These are phyloP conservation scores for Penicillium hordei DNA, from an alignment of 2,329 filamentous ascomycete species.

Conservation along the genomic window DNA sequence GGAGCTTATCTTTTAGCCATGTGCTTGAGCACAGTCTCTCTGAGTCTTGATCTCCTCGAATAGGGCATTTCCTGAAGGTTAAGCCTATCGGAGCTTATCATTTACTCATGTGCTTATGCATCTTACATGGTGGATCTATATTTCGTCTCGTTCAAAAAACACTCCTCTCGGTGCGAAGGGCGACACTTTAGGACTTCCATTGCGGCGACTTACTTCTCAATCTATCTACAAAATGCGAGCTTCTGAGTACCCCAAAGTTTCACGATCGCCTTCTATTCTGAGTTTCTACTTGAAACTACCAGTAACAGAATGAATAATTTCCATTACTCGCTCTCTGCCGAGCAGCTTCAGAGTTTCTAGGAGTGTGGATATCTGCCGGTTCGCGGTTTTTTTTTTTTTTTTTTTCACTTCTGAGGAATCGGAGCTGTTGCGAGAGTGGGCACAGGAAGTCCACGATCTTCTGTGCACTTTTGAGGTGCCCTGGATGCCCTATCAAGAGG, in stretches of 20 bases:
- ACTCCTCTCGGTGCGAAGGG: constrained; percentile 15
- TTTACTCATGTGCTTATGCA: background rate
- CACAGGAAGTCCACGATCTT: no score
- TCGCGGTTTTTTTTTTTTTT: no score
- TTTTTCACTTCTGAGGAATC: no score
- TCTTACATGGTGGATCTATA: no score
- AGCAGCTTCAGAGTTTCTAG: no score
- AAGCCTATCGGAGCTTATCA: background rate
- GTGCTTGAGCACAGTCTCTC: background rate
- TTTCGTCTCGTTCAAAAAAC: background rate
- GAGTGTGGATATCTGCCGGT: no score
- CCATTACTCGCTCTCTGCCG: background rate
- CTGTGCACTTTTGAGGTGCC: no score
- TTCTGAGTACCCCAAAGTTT: background rate
- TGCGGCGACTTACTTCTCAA: background rate
- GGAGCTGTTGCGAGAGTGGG: no score
- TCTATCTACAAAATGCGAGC: background rate
- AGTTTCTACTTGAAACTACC: background rate
- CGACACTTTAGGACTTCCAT: background rate
- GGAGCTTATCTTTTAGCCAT: background rate
- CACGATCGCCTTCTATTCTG: background rate
- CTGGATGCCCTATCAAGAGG: no score
- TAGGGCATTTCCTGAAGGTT: background rate
- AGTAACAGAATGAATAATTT: constrained; percentile 20
- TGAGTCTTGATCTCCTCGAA: background rate